Percentiles rank a stretch among this genome's conserved stretches.
These are phyloP conservation scores for Dioscorea cayenensis DNA, from an alignment of 116 monocot species.

Conservation along the genomic window DNA sequence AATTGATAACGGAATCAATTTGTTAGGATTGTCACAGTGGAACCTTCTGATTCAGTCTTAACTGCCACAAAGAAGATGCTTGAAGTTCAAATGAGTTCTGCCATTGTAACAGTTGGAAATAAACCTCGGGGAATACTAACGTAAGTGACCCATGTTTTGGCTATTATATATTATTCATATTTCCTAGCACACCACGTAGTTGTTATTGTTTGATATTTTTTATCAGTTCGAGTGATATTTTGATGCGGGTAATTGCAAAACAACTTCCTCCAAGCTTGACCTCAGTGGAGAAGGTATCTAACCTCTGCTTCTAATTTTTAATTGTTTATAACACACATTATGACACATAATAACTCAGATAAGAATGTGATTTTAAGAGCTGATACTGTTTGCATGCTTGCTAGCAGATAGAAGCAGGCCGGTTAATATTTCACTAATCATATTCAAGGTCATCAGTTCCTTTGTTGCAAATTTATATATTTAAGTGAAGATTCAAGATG, in stretches of 20 bases:
- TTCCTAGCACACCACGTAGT: neutral
- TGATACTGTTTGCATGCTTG: too few species aligned
- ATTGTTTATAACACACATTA: too few species aligned
- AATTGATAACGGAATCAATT: constrained; percentile 3
- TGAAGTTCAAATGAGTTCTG: constrained; percentile 67
- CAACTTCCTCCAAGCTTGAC: constrained; percentile 83
- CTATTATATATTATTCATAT: neutral
- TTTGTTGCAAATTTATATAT: too few species aligned
- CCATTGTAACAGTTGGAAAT: constrained; percentile 64
- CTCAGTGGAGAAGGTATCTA: constrained; percentile 62
- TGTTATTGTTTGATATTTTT: constrained; percentile 4
- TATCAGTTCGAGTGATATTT: constrained; percentile 78
- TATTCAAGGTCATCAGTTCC: too few species aligned
- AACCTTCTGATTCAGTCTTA: constrained; percentile 75
- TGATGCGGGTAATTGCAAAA: constrained; percentile 82
- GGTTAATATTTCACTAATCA: too few species aligned
- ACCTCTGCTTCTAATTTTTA: neutral
- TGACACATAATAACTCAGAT: too few species aligned
- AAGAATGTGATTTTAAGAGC: too few species aligned
- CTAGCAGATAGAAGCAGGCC: too few species aligned
- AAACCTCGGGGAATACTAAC: constrained; percentile 92
- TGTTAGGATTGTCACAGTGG: constrained; percentile 58
- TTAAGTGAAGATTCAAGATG: too few species aligned
- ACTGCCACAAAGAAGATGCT: constrained; percentile 86
- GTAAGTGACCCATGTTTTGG: constrained; percentile 29